Base-by-base conservation (phyloP, 257 asterid genomes). In the Primulina tabacum region DNA sequence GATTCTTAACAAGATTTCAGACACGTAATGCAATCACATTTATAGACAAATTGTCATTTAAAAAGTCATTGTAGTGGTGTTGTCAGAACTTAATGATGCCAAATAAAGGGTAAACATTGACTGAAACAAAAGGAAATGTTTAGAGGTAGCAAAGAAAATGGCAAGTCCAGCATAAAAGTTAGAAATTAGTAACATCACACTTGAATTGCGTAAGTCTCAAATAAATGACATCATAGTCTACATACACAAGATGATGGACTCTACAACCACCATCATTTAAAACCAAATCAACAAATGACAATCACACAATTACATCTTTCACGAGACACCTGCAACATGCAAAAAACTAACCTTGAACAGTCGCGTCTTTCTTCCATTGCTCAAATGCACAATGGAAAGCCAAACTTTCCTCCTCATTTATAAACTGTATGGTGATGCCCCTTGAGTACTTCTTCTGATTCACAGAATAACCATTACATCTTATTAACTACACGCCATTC, bases 351-450 rank as follows among this genome's bases (percentile, higher is more conserved):
- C 99, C 99, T 91, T 89, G 85, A 78, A 73, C 82, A 81, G 60
- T 83, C 81, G 76, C 81, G 82, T 85, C 88, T 79, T 86, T 87
- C 86, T 86, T 91, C 96, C 97, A 88, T 77, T 89, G 92, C 81
- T 91, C 98, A 87, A 88, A 94, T 73, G 99, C 95, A 84, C 83
- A 73, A 79, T 91, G 96, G 84, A 94, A 91, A 83, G 89, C 89
- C 80, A 85, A 81, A 85, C 96, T 85, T 82, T 94, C 98, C 79
- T 89, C 96, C 82, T 94, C 96, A 72, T 83, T 83, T 79, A 84
- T 87, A 84, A 94, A 94, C 77, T 86, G 93, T 84, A 94, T 82
- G 80, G 90, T 79, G 84, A 88, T 79, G 83, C 96, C 99, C 70
- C 85, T 85, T 79, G 97, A 94, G 87, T 78, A 89, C 83, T 82